These are phyloP conservation scores for Cenchrus fungigraminus DNA, from an alignment of 176 grass and related monocot species.

Conservation along the genomic window DNA sequence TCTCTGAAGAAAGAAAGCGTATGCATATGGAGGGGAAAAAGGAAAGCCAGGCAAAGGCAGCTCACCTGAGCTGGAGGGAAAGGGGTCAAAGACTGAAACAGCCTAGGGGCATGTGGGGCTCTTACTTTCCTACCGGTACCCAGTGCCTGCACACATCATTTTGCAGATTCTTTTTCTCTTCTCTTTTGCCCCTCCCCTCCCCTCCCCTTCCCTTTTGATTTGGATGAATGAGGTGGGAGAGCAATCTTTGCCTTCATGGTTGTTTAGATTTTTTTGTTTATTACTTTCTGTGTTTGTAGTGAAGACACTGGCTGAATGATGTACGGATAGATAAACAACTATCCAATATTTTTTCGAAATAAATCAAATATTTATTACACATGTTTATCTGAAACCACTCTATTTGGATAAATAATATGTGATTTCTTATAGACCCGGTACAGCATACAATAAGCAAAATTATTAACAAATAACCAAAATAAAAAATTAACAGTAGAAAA, in stretches of 20 bases:
- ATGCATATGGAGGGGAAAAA: neutral
- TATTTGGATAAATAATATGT: neutral
- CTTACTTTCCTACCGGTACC: slow-evolving; percentile 59
- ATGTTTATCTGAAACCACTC: neutral
- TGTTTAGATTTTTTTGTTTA: neutral
- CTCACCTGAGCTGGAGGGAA: slow-evolving; percentile 65
- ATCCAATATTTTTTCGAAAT: neutral
- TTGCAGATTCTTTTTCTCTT: slow-evolving; percentile 22
- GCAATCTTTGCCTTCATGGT: neutral
- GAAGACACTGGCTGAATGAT: neutral
- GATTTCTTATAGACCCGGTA: too few species aligned
- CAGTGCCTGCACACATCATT: slow-evolving; percentile 47
- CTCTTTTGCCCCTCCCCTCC: neutral
- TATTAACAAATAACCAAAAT: neutral
- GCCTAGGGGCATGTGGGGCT: slow-evolving; percentile 55
- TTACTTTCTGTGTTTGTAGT: neutral
- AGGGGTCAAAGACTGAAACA: slow-evolving; percentile 58
- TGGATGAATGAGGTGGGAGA: neutral
- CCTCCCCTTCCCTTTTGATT: neutral
- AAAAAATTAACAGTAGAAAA: neutral
- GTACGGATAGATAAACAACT: neutral
- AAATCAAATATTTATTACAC: neutral
- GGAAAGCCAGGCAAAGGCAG: slow-evolving; percentile 28
- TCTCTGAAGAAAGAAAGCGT: slow-evolving; percentile 37
- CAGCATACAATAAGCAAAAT: neutral